These are phyloP conservation scores for Ceratobasidium sp. DNA, from an alignment of 1,284 basidiomycete genomes.

Conservation along the genomic window DNA sequence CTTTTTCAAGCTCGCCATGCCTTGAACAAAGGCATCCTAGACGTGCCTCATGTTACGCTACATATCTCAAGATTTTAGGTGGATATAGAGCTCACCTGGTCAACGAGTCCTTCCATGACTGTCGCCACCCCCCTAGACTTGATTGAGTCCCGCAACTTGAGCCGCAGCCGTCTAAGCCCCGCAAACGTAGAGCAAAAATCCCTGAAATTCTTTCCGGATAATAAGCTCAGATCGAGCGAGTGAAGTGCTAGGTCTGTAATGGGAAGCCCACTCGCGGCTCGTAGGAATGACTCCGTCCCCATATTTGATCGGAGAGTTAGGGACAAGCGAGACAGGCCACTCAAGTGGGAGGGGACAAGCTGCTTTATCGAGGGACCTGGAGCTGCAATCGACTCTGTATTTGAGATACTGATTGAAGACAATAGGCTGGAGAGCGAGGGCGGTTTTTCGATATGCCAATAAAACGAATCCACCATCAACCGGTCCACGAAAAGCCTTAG, in stretches of 20 bases:
- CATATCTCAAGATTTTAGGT: no score
- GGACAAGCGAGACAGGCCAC: neutral
- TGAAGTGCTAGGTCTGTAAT: conserved; percentile 23
- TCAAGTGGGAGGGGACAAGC: neutral
- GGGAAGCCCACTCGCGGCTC: neutral
- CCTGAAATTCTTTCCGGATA: conserved; percentile 10
- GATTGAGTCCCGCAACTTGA: neutral
- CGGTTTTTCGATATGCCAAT: neutral
- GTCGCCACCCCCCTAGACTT: neutral
- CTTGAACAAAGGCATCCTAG: neutral
- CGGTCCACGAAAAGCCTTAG: conserved; percentile 5
- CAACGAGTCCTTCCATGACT: neutral
- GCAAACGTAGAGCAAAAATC: conserved; percentile 12
- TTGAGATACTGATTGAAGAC: no score
- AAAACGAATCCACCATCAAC: conserved; percentile 28
- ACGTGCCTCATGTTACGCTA: no score
- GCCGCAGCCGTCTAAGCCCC: neutral
- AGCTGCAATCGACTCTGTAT: no score
- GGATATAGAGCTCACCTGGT: neutral
- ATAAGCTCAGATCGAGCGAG: neutral
- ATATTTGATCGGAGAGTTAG: conserved; percentile 23
- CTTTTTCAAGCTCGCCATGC: neutral
- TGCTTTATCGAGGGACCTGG: neutral
- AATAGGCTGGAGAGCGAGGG: no score
- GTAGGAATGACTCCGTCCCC: conserved; percentile 4